A percentile compares a stretch with the other conserved stretches of the same genome.
phyloP scores from a whole-genome alignment of 768 basidiomycete species.

The Mycena crocata region DNA sequence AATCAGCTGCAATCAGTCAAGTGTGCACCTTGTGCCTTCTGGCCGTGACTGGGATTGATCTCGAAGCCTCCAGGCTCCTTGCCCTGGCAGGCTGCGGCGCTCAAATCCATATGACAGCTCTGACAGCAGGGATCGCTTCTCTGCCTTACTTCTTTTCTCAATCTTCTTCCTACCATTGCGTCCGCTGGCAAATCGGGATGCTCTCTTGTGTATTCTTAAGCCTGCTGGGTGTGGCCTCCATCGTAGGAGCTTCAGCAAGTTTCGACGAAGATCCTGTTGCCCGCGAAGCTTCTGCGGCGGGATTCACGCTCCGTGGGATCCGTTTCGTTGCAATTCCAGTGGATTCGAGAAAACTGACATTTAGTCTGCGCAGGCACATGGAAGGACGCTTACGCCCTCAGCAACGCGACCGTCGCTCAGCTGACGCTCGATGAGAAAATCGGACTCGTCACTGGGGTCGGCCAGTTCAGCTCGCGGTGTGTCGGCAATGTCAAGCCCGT shows the following conservation, averaged over 20 bases:
- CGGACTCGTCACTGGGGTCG: slow-evolving; percentile 58
- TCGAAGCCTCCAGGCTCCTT: too few relatives aligned
- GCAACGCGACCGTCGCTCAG: slow-evolving; percentile 47
- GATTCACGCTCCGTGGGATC: slow-evolving; percentile 6
- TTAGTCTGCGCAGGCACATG: slow-evolving; percentile 55
- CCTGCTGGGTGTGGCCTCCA: neutral
- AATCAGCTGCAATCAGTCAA: too few relatives aligned
- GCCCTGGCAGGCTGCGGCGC: too few relatives aligned
- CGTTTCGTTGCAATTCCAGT: neutral
- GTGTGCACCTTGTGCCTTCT: too few relatives aligned
- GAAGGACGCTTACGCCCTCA: slow-evolving; percentile 55
- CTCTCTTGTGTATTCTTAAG: neutral
- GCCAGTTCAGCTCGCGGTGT: slow-evolving; percentile 58
- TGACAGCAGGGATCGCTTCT: neutral
- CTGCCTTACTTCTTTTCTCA: too few relatives aligned
- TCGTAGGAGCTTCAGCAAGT: neutral
- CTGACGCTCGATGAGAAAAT: slow-evolving; percentile 61
- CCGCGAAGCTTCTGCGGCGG: neutral
- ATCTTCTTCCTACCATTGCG: neutral
- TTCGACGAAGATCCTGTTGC: neutral
- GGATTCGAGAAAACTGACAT: neutral
- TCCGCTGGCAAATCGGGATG: neutral
- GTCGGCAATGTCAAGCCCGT: slow-evolving; percentile 60
- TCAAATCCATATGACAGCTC: neutral
- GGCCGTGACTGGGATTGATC: too few relatives aligned